These are phyloP conservation scores for Panellus pusillus DNA, from an alignment of 768 basidiomycete genomes.

Conservation along the genomic window DNA sequence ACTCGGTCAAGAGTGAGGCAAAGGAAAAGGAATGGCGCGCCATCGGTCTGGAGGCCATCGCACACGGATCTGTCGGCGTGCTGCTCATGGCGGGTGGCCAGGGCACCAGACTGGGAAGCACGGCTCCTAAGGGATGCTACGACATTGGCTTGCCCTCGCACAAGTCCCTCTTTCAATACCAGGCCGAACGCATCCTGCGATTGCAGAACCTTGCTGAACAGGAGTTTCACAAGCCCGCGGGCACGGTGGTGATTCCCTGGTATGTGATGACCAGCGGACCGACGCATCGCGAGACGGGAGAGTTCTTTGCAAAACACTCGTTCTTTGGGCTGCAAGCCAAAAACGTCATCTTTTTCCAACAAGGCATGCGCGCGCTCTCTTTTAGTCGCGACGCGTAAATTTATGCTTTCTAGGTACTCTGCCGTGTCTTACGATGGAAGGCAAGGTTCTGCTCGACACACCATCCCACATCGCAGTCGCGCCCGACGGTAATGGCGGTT, in stretches of 20 bases:
- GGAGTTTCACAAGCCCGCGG: constrained; percentile 48
- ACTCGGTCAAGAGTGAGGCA: constrained; percentile 54
- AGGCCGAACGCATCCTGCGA: constrained; percentile 92
- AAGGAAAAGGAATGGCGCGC: constrained; percentile 74
- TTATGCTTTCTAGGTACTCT: constrained; percentile 70
- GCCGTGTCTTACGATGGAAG: constrained; percentile 92
- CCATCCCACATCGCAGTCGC: constrained; percentile 85
- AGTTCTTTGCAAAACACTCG: constrained; percentile 72
- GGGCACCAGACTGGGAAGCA: constrained; percentile 90
- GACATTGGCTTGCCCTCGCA: constrained; percentile 93
- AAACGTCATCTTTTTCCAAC: constrained; percentile 93
- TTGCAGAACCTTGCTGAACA: constrained; percentile 76
- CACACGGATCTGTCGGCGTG: constrained; percentile 85
- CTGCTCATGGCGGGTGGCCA: constrained; percentile 98
- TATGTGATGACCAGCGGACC: constrained; percentile 99
- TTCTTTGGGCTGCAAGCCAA: constrained; percentile 81
- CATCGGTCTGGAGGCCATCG: constrained; percentile 79
- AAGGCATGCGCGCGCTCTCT: constrained; percentile 57
- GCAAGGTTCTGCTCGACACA: constrained; percentile 87
- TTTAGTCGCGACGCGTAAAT: constrained; percentile 9
- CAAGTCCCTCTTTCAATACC: constrained; percentile 93
- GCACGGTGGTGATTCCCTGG: constrained; percentile 84
- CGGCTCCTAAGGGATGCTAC: constrained; percentile 95
- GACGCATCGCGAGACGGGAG: constrained; percentile 83
- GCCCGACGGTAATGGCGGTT: constrained; percentile 96